Evolutionary conservation across 768 basidiomycete species (phyloP).

Genomic region (Paxillus rubicundulus): DNA sequence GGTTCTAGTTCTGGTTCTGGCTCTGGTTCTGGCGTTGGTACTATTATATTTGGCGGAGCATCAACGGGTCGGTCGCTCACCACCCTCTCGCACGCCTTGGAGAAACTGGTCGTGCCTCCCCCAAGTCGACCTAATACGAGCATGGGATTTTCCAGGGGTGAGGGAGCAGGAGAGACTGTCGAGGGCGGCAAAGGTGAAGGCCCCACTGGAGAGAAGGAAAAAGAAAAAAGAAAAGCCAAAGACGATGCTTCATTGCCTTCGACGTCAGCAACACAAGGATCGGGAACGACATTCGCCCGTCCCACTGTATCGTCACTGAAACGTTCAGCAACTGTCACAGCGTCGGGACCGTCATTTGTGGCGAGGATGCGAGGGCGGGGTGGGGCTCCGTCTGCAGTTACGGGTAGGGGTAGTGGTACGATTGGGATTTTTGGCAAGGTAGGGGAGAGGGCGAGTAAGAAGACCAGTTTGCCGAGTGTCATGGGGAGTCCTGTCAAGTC

Average conservation of each 20-base stretch:
- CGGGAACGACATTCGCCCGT: slow-evolving; percentile 19
- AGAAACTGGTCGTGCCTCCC: slow-evolving; percentile 65
- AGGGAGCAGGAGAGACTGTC: slow-evolving; percentile 6
- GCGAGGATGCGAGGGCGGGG: slow-evolving; percentile 5
- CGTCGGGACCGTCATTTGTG: slow-evolving; percentile 3
- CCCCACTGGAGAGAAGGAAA: slow-evolving; percentile 11
- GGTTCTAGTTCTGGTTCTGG: background rate
- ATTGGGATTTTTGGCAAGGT: slow-evolving; percentile 22
- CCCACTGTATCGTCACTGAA: slow-evolving; percentile 32
- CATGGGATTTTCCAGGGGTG: slow-evolving; percentile 54
- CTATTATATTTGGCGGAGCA: slow-evolving; percentile 1
- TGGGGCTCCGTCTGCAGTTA: background rate
- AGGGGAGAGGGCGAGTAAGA: slow-evolving; percentile 39
- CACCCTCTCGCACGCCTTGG: slow-evolving; percentile 63
- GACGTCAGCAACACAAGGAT: slow-evolving; percentile 1
- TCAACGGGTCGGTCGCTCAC: slow-evolving; percentile 46
- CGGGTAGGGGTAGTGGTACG: slow-evolving; percentile 9
- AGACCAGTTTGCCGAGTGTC: slow-evolving; percentile 44
- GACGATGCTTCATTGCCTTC: slow-evolving; percentile 20
- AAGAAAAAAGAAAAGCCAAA: slow-evolving; percentile 15
- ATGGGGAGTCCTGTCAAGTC: slow-evolving; percentile 47
- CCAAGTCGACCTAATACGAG: slow-evolving; percentile 68
- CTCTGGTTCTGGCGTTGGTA: background rate
- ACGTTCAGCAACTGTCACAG: slow-evolving; percentile 20
- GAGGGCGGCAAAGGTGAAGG: background rate